Percentiles rank a stretch among this genome's conserved stretches.
phyloP scores from a whole-genome alignment of 1,284 basidiomycete genomes.

The Fomitopsis schrenkii region DNA sequence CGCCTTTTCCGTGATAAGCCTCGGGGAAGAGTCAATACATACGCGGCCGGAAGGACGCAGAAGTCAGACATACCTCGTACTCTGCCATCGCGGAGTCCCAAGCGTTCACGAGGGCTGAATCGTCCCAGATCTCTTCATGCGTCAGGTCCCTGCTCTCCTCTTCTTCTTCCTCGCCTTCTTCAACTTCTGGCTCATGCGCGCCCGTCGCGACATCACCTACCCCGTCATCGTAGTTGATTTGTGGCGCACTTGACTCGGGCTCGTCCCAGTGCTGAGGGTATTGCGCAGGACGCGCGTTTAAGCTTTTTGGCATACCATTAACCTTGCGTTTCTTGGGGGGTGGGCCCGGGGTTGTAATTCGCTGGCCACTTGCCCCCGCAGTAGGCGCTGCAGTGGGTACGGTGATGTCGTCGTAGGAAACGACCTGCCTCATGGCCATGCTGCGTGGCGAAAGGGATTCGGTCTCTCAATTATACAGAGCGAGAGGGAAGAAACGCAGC shows the following conservation, averaged over 20 bases:
- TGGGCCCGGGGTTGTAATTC: slow-evolving; percentile 13
- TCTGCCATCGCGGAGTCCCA: slow-evolving; percentile 80
- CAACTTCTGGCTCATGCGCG: slow-evolving; percentile 7
- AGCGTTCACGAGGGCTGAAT: slow-evolving; percentile 73
- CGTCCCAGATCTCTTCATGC: slow-evolving; percentile 77
- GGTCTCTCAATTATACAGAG: too few relatives aligned
- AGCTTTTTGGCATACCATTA: slow-evolving; percentile 10
- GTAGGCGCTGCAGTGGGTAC: slow-evolving; percentile 9
- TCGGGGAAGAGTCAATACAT: slow-evolving; percentile 18
- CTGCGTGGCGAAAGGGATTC: not conserved
- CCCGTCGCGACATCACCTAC: slow-evolving; percentile 9
- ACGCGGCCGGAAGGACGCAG: not conserved
- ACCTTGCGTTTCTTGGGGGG: slow-evolving; percentile 27
- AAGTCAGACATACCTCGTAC: slow-evolving; percentile 48
- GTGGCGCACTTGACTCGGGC: slow-evolving; percentile 27
- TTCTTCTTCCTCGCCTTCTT: slow-evolving; percentile 29
- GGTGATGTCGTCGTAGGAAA: slow-evolving; percentile 30
- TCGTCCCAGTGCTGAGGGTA: slow-evolving; percentile 42
- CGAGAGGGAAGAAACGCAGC: too few relatives aligned
- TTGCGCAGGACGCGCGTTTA: slow-evolving; percentile 13
- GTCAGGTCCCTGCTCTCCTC: slow-evolving; percentile 60
- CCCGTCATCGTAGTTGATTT: slow-evolving; percentile 31
- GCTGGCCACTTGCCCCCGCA: slow-evolving; percentile 16
- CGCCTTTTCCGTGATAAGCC: slow-evolving; percentile 64
- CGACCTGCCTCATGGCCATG: slow-evolving; percentile 17